phyloP scores from a whole-genome alignment of 805 yeast species.

The Wickerhamomyces bovis region DNA sequence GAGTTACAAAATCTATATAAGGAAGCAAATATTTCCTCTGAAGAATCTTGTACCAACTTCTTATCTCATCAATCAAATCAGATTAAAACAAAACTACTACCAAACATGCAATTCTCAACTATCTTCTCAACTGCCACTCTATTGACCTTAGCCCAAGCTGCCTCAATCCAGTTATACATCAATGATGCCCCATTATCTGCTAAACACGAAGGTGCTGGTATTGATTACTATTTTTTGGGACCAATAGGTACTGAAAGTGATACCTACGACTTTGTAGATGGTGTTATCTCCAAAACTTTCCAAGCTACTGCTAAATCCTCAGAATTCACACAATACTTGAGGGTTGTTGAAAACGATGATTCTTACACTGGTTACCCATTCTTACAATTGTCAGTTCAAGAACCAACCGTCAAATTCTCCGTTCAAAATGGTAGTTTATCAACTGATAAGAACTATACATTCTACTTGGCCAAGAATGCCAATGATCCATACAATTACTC shows the following conservation, averaged over 20 bases:
- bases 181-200: conserved; percentile 5
- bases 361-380: conserved; percentile 9
- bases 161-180: not conserved
- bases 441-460: conserved; percentile 26
- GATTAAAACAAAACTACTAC: not conserved
- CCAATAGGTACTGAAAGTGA: conserved; percentile 3
- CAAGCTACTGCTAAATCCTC: not conserved
- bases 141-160: not conserved
- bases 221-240: conserved; percentile 16
- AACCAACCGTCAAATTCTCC: conserved; percentile 9
- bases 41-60: too few relatives aligned
- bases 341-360: not conserved
- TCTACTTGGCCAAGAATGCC: conserved; percentile 39
- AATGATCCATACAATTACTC: conserved; percentile 40
- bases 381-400: conserved; percentile 10
- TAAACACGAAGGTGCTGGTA: conserved; percentile 19
- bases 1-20: too few relatives aligned
- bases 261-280: conserved; percentile 2
- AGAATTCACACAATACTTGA: conserved; percentile 6
- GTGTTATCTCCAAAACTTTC: conserved; percentile 6
- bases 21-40: too few relatives aligned
- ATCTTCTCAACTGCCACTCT: not conserved
- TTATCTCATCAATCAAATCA: too few relatives aligned
- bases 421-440: conserved; percentile 20
- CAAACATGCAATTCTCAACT: conserved; percentile 1